Evolutionary conservation across 768 basidiomycete genomes (phyloP).

Genomic region (Trametes cinnabarina): DNA sequence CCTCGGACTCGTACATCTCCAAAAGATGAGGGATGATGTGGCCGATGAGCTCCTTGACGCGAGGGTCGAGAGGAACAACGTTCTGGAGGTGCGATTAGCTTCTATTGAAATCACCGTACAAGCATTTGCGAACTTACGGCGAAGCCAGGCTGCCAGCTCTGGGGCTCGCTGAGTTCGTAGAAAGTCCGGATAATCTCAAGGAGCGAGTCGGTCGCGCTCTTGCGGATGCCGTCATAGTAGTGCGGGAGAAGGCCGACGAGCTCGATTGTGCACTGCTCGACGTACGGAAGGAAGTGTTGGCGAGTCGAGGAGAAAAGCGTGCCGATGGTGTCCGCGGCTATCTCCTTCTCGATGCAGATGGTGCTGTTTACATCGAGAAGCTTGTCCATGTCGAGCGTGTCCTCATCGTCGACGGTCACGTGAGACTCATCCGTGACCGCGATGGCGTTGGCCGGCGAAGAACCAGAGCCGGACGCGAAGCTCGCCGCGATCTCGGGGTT

Average conservation of each 20-base stretch:
- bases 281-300: conserved; percentile 84
- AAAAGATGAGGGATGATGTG: conserved; percentile 73
- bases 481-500: conserved; percentile 54
- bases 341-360: conserved; percentile 98
- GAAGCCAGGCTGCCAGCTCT: conserved; percentile 79
- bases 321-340: conserved; percentile 94
- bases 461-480: conserved; percentile 76
- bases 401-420: conserved; percentile 67
- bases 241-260: conserved; percentile 80
- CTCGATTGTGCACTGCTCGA: conserved; percentile 78
- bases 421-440: conserved; percentile 57
- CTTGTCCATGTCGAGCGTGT: conserved; percentile 72
- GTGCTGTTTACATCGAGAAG: conserved; percentile 92
- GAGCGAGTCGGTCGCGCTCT: conserved; percentile 84
- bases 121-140: conserved; percentile 46
- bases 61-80: conserved; percentile 52
- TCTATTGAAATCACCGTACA: too few relatives aligned
- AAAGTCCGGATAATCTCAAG: conserved; percentile 88
- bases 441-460: conserved; percentile 70
- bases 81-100: not conserved
- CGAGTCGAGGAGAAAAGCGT: conserved; percentile 83
- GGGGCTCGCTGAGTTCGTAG: conserved; percentile 81
- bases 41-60: conserved; percentile 76
- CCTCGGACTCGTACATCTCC: conserved; percentile 91
- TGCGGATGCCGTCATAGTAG: conserved; percentile 97